phyloP scores from a whole-genome alignment of 331 rosid genomes.

The Erythrophleum ivorense region DNA sequence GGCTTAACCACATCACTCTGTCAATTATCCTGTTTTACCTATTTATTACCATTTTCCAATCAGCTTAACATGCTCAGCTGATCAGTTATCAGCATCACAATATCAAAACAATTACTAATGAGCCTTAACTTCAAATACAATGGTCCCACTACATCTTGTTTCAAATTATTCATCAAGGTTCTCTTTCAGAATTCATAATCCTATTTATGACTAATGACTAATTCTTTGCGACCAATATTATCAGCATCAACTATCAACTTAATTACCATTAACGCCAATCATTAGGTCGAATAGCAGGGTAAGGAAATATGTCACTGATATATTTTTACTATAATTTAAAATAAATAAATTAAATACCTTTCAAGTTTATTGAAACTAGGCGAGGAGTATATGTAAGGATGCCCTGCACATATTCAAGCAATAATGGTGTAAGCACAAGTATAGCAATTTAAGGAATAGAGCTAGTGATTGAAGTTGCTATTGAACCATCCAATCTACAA shows the following conservation, averaged over 20 bases:
- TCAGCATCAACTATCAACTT: conserved; percentile 27
- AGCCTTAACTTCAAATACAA: conserved; percentile 18
- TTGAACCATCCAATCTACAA: not conserved
- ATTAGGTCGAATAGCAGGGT: conserved; percentile 29
- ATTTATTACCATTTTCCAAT: conserved; percentile 15
- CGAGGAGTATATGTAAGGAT: conserved; percentile 78
- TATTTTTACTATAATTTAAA: conserved; percentile 15
- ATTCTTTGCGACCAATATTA: not conserved
- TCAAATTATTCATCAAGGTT: not conserved
- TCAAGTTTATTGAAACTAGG: conserved; percentile 73
- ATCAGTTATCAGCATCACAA: conserved; percentile 6
- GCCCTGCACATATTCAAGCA: conserved; percentile 68
- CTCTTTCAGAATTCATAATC: conserved; percentile 18
- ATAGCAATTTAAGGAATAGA: conserved; percentile 9
- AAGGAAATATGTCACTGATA: conserved; percentile 13
- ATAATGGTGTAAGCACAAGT: conserved; percentile 23
- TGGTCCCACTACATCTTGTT: not conserved
- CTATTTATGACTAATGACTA: conserved; percentile 1
- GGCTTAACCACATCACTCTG: not conserved
- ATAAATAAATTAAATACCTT: conserved; percentile 58
- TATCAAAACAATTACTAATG: conserved; percentile 21
- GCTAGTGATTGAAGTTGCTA: not conserved
- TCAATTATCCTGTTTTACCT: conserved; percentile 10
- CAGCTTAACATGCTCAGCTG: conserved; percentile 2
- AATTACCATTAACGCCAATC: conserved; percentile 19